Percentiles rank a stretch among this genome's conserved stretches.
These are phyloP conservation scores for Cercophora newfieldiana DNA, from an alignment of 495 filamentous ascomycete genomes.

Conservation along the genomic window DNA sequence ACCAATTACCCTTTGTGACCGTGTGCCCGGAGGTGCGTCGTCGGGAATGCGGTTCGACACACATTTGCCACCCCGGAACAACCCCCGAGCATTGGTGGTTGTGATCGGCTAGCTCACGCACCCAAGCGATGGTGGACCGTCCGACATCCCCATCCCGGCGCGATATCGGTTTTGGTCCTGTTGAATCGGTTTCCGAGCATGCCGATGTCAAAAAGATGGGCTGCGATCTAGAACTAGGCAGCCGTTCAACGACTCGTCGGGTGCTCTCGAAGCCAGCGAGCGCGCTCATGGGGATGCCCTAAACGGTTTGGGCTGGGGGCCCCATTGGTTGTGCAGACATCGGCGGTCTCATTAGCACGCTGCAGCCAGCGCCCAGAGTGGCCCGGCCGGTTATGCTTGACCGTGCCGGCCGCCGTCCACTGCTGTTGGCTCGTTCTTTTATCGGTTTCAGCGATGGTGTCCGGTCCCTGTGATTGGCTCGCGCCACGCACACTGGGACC, in stretches of 20 bases:
- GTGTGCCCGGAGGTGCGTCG: not conserved
- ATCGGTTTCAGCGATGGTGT: slow-evolving; percentile 30
- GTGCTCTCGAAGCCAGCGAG: not conserved
- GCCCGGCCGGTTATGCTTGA: slow-evolving; percentile 22
- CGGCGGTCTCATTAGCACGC: slow-evolving; percentile 13
- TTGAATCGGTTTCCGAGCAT: not conserved
- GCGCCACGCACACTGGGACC: slow-evolving; percentile 1
- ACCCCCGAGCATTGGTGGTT: no score
- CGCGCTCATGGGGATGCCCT: not conserved
- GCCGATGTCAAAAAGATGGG: not conserved
- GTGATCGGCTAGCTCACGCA: not conserved
- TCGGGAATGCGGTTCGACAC: not conserved
- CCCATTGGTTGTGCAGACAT: slow-evolving; percentile 24
- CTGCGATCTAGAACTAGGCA: not conserved
- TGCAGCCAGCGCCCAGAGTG: slow-evolving; percentile 15
- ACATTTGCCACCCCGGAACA: not conserved
- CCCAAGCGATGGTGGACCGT: not conserved
- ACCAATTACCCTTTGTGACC: not conserved
- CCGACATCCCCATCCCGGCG: not conserved
- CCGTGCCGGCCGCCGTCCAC: slow-evolving; percentile 19
- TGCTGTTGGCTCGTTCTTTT: slow-evolving; percentile 25
- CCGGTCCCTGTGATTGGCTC: slow-evolving; percentile 24
- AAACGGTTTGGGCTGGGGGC: slow-evolving; percentile 16
- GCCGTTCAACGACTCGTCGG: not conserved
- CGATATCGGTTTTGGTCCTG: not conserved